Evolutionary conservation across 768 basidiomycete species (phyloP).

Genomic region (Naganishia onofrii): DNA sequence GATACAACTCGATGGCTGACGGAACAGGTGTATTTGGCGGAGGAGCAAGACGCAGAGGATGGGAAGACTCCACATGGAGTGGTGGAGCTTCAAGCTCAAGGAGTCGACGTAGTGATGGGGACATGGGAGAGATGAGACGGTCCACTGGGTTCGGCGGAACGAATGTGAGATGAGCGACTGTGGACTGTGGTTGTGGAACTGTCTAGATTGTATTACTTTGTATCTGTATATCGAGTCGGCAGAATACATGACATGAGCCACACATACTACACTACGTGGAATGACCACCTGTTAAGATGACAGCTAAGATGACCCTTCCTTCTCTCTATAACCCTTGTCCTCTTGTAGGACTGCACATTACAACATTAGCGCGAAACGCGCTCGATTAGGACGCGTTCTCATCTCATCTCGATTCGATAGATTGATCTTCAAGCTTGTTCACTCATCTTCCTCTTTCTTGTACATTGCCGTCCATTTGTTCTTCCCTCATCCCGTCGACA

Average conservation of each 20-base stretch:
- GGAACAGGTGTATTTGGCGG: slow-evolving; percentile 13
- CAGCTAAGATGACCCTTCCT: no score
- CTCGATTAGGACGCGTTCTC: no score
- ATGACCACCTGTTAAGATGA: no score
- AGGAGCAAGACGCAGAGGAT: slow-evolving; percentile 59
- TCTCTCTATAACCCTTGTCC: no score
- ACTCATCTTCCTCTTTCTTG: not conserved
- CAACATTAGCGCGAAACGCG: no score
- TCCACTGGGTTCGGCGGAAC: slow-evolving; percentile 81
- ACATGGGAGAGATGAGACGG: slow-evolving; percentile 67
- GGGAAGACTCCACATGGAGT: slow-evolving; percentile 26
- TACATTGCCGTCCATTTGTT: not conserved
- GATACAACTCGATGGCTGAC: slow-evolving; percentile 55
- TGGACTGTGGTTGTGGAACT: no score
- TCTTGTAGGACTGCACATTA: no score
- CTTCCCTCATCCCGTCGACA: not conserved
- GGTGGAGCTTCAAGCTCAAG: slow-evolving; percentile 36
- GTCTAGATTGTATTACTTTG: no score
- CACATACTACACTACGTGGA: no score
- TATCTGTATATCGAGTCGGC: no score
- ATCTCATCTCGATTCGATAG: no score
- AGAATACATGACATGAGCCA: no score
- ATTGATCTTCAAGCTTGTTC: not conserved
- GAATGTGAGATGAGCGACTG: slow-evolving; percentile 60
- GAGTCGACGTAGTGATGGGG: slow-evolving; percentile 41